phyloP scores from a whole-genome alignment of 1,284 basidiomycete species.

The Melampsora americana region DNA sequence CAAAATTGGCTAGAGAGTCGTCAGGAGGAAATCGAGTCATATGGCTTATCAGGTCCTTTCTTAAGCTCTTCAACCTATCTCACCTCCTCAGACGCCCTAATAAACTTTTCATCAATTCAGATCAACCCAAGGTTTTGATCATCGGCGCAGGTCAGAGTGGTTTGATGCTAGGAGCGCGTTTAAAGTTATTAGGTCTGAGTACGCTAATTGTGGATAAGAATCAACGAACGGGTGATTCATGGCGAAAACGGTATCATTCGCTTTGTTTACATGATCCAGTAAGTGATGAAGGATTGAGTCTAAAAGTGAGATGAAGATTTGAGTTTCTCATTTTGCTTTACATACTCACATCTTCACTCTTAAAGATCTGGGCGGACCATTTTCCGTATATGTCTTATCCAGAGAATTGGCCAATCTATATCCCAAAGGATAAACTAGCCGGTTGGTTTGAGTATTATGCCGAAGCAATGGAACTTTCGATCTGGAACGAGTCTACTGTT shows the following conservation, averaged over 20 bases:
- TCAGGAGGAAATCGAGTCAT: not conserved
- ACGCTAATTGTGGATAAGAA: slow-evolving; percentile 62
- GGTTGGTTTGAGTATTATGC: slow-evolving; percentile 69
- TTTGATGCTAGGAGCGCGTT: slow-evolving; percentile 62
- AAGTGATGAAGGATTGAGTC: slow-evolving; percentile 4
- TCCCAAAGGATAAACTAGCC: slow-evolving; percentile 60
- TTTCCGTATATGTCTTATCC: slow-evolving; percentile 41
- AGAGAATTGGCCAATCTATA: slow-evolving; percentile 50
- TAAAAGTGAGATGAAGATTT: too few relatives aligned
- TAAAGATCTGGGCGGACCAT: slow-evolving; percentile 33
- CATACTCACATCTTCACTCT: not conserved
- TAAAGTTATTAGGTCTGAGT: slow-evolving; percentile 61
- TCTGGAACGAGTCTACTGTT: slow-evolving; percentile 64
- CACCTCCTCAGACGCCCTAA: not conserved
- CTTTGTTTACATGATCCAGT: slow-evolving; percentile 52
- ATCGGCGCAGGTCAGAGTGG: slow-evolving; percentile 68
- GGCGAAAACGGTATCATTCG: slow-evolving; percentile 51
- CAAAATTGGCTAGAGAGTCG: slow-evolving; percentile 30
- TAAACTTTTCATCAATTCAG: not conserved
- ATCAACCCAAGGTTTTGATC: slow-evolving; percentile 37
- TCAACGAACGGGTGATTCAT: slow-evolving; percentile 59
- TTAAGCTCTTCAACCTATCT: not conserved
- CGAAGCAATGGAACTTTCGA: slow-evolving; percentile 64
- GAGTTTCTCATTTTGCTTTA: too few relatives aligned
- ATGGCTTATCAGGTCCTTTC: not conserved